A percentile compares a stretch with the other conserved stretches of the same genome.
Conservation (phyloP, 2,329 filamentous ascomycete species). For the Aspergillus sp. region DNA sequence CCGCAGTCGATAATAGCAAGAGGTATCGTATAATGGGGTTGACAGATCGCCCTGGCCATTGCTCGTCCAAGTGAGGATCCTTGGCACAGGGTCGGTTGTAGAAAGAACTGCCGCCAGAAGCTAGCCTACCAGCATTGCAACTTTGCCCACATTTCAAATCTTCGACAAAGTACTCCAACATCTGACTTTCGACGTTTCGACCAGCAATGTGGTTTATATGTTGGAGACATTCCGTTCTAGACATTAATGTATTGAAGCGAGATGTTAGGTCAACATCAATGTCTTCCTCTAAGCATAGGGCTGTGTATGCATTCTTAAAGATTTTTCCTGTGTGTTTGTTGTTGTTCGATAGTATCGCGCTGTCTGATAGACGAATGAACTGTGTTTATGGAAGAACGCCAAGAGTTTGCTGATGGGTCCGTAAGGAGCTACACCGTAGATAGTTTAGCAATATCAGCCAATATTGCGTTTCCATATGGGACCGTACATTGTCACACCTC, state of each 20-base stretch:
- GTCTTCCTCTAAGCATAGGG: background rate
- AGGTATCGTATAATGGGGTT: background rate
- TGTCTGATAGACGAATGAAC: background rate
- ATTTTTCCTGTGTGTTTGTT: no score
- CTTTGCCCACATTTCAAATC: slow-evolving; percentile 2
- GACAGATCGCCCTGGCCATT: background rate
- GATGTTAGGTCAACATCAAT: background rate
- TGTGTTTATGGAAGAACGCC: background rate
- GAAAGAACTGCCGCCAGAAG: background rate
- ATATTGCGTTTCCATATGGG: background rate
- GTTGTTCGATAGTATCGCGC: no score
- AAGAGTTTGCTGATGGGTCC: background rate
- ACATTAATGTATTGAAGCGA: background rate
- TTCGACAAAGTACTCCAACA: slow-evolving; percentile 1
- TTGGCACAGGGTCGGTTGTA: background rate
- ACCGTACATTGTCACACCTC: background rate
- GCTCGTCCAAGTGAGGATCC: background rate
- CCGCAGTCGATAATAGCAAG: background rate
- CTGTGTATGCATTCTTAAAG: background rate
- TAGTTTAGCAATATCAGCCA: background rate
- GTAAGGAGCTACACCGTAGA: background rate
- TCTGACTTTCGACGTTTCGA: background rate
- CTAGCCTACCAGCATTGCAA: background rate
- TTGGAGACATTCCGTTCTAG: background rate
- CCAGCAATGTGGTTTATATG: background rate